A percentile compares a stretch with the other conserved stretches of the same genome.
Conservation (phyloP, 192 early-diverging fungal genomes). For the Geranomyces michiganensis region DNA sequence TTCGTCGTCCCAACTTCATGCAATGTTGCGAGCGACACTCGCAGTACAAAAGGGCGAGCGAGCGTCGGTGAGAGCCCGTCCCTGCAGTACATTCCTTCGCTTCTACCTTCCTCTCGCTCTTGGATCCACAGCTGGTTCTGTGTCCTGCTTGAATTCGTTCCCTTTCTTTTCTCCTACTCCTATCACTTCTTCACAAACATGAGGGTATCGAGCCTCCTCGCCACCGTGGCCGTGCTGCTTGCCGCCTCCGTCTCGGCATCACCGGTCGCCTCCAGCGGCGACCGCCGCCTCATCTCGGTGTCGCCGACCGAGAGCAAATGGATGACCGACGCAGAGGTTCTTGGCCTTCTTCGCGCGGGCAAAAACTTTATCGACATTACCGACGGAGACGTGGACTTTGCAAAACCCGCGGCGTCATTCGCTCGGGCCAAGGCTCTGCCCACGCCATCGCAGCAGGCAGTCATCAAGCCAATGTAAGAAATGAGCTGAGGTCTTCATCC, state of each 20-base stretch:
- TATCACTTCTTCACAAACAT: too few relatives aligned
- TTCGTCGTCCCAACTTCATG: too few relatives aligned
- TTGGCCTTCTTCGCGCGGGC: slow-evolving; percentile 65
- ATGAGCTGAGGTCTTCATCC: neutral
- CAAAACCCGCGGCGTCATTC: slow-evolving; percentile 32
- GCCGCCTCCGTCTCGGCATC: neutral
- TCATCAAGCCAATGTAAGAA: slow-evolving; percentile 49
- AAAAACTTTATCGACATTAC: slow-evolving; percentile 89
- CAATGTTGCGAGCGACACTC: too few relatives aligned
- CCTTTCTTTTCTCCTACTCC: too few relatives aligned
- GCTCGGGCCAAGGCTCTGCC: slow-evolving; percentile 38
- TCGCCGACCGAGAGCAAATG: slow-evolving; percentile 22
- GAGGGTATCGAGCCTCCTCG: too few relatives aligned
- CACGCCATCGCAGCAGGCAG: slow-evolving; percentile 55
- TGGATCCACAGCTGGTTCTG: too few relatives aligned
- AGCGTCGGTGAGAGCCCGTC: neutral
- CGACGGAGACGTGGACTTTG: slow-evolving; percentile 54
- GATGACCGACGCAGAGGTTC: slow-evolving; percentile 47
- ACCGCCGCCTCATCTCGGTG: slow-evolving; percentile 37
- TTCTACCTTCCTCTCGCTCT: too few relatives aligned
- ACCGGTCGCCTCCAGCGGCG: neutral
- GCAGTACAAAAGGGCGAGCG: too few relatives aligned
- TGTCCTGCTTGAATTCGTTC: too few relatives aligned
- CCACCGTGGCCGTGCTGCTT: neutral
- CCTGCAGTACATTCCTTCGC: neutral